These are phyloP conservation scores for Cladorrhinum samala DNA, from an alignment of 495 filamentous ascomycete species.

Conservation along the genomic window DNA sequence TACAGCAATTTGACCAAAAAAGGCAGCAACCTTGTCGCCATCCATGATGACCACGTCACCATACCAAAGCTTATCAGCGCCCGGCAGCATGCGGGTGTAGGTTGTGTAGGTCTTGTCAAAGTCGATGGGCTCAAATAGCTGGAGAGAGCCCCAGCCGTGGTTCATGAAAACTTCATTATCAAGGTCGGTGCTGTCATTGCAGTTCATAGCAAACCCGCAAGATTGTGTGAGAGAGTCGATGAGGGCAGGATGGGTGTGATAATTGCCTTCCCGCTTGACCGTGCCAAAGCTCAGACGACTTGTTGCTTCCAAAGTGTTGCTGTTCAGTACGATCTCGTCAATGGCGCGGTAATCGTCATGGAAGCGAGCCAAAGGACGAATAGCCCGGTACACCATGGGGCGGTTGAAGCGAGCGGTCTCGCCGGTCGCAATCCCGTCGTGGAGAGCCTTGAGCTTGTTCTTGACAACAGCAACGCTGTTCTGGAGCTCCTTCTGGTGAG, in stretches of 20 bases:
- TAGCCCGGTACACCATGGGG: not conserved
- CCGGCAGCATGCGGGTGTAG: constrained; percentile 46
- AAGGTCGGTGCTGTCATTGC: constrained; percentile 55
- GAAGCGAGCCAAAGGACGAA: not conserved
- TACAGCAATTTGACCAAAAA: constrained; percentile 3
- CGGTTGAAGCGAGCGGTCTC: not conserved
- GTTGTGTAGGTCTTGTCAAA: constrained; percentile 54
- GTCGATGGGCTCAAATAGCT: constrained; percentile 55
- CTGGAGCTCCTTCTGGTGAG: constrained; percentile 15
- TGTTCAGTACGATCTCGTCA: constrained; percentile 63
- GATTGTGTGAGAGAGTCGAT: constrained; percentile 58
- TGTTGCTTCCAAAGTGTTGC: constrained; percentile 57
- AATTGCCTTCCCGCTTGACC: constrained; percentile 41
- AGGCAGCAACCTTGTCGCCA: constrained; percentile 28
- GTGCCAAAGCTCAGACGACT: constrained; percentile 54
- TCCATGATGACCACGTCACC: constrained; percentile 40
- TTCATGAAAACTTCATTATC: constrained; percentile 55
- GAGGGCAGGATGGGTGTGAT: constrained; percentile 58
- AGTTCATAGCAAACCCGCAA: constrained; percentile 68
- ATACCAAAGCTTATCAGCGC: constrained; percentile 26
- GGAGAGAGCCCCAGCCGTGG: constrained; percentile 57
- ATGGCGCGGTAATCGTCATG: constrained; percentile 53
- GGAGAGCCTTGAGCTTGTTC: not conserved
- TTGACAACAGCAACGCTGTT: constrained; percentile 30
- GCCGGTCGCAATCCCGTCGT: not conserved